These are phyloP conservation scores for Metschnikowia koreensis DNA, from an alignment of 805 yeast genomes.

Conservation along the genomic window DNA sequence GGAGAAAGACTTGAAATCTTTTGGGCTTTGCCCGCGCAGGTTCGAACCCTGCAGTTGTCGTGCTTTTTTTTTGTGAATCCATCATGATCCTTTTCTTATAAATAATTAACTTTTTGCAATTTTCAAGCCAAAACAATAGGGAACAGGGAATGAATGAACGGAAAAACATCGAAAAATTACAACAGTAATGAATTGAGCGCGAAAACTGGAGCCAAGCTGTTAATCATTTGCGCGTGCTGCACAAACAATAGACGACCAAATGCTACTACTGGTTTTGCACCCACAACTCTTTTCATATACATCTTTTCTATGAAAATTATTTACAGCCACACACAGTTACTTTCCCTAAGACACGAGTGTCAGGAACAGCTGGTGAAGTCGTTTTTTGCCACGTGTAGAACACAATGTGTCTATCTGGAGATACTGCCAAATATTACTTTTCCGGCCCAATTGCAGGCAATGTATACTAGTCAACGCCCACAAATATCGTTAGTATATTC, in stretches of 20 bases:
- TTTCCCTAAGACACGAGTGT: constrained; percentile 16
- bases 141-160: background rate
- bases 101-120: background rate
- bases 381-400: constrained; percentile 3
- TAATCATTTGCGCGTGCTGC: no score
- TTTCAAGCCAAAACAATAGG: no score
- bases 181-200: background rate
- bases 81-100: background rate
- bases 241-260: no score
- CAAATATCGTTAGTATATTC: background rate
- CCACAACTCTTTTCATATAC: constrained; percentile 5
- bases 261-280: constrained; percentile 11
- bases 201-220: no score
- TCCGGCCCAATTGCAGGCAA: background rate
- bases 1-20: constrained; percentile 28
- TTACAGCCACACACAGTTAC: constrained; percentile 10
- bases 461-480: background rate
- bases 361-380: constrained; percentile 8
- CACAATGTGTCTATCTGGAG: constrained; percentile 1
- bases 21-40: constrained; percentile 27
- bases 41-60: constrained; percentile 27
- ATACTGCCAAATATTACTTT: background rate
- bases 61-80: constrained; percentile 3
- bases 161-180: background rate
- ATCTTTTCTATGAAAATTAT: constrained; percentile 8